Conservation (phyloP, 192 early-diverging fungal species). For the Podila minutissima region DNA sequence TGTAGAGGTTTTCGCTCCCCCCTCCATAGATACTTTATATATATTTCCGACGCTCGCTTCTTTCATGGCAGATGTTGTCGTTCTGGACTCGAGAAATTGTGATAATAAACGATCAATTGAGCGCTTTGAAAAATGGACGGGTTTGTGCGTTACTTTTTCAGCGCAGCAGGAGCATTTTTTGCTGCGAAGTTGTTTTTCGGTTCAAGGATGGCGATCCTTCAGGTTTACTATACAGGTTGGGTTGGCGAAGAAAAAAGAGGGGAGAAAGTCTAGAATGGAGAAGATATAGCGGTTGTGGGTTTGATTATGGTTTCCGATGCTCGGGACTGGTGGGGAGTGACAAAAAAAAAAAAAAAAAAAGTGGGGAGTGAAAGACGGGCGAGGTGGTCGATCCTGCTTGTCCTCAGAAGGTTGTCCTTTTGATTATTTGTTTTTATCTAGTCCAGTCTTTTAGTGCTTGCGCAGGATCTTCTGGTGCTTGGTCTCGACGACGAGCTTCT, state of each 20-base stretch:
- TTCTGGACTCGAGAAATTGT: too few species aligned
- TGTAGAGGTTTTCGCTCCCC: background rate
- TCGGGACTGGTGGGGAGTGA: background rate
- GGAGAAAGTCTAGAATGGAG: background rate
- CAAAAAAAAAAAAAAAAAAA: background rate
- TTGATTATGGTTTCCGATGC: background rate
- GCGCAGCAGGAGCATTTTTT: background rate
- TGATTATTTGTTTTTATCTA: background rate
- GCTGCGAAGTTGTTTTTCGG: background rate
- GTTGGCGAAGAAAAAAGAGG: background rate
- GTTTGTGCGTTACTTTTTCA: background rate
- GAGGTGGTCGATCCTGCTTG: background rate
- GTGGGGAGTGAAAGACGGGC: background rate
- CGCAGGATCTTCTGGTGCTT: constrained; percentile 28
- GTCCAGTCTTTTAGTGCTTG: constrained; percentile 13
- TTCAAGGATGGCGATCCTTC: background rate
- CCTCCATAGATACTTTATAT: too few species aligned
- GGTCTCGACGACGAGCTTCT: constrained; percentile 77
- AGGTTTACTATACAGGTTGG: background rate
- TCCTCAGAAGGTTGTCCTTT: background rate
- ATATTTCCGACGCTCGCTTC: background rate
- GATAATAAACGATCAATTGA: too few species aligned
- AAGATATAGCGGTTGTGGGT: background rate
- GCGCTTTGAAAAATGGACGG: background rate
- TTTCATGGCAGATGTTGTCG: background rate